Percentiles rank a stretch among this genome's conserved stretches.
Evolutionary conservation across 2,329 filamentous ascomycete genomes (phyloP).

Genomic region (Paraconiothyrium sp.): DNA sequence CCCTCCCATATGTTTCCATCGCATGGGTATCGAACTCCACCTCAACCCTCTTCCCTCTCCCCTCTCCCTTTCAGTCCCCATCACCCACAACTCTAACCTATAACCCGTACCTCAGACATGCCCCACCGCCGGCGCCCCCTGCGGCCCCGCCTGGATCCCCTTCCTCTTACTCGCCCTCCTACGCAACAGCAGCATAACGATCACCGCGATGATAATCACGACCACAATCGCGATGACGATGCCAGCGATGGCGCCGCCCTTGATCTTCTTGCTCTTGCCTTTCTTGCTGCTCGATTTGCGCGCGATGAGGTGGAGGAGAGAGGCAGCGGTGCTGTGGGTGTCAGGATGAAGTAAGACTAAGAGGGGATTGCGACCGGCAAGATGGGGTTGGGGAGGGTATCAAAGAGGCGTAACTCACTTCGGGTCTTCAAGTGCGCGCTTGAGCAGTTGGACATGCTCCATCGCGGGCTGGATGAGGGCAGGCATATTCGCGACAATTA

Average conservation of each 20-base stretch:
- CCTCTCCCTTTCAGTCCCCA: too few relatives aligned
- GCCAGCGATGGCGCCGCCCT: slow-evolving; percentile 17
- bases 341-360: neutral
- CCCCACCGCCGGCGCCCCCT: too few relatives aligned
- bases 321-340: slow-evolving; percentile 5
- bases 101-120: neutral
- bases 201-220: slow-evolving; percentile 5
- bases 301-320: slow-evolving; percentile 15
- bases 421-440: slow-evolving; percentile 15
- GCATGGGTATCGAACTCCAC: too few relatives aligned
- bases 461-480: slow-evolving; percentile 13
- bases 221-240: slow-evolving; percentile 19
- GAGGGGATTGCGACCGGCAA: too few relatives aligned
- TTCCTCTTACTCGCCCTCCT: slow-evolving; percentile 10
- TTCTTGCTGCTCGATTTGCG: slow-evolving; percentile 10
- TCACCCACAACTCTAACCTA: too few relatives aligned
- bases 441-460: neutral
- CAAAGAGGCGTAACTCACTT: slow-evolving; percentile 13
- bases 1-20: too few relatives aligned
- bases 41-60: too few relatives aligned
- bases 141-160: neutral
- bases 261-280: slow-evolving; percentile 16
- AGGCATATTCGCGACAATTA: slow-evolving; percentile 1
- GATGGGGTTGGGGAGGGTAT: too few relatives aligned
- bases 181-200: slow-evolving; percentile 10